Base-by-base conservation (phyloP, 768 basidiomycete species). In the Trametes meyenii region DNA sequence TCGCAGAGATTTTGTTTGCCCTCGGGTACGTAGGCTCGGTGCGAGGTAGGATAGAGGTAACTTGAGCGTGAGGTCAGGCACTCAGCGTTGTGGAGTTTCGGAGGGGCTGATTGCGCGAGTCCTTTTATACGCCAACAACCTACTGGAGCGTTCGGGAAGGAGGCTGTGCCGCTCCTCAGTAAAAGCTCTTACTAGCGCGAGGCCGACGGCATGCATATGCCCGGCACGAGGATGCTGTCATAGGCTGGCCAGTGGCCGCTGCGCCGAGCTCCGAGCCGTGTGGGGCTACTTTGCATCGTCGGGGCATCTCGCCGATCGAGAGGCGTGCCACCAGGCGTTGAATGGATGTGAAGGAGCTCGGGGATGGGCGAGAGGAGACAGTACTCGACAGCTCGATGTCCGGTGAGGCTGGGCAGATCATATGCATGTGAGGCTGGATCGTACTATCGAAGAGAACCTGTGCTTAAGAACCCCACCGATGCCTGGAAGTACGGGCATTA, bases 181-280 rank as follows among this genome's bases (percentile, higher is more conserved):
- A 35, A 11, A 38, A 51, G 16, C 35, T 6, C 35, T 19, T 12
- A 50, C 45, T 35, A 19, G 19, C 21, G 29, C 26, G 40, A 38
- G 48, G 57, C 49, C 57, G 57, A 50, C 57, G 57, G 48, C 57
- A 58, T 49, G 57, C 39, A 43, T 10, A 17, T 43, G n/a, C 16
- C 29, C 57, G 57, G 24, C 57, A 58, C 57, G 57, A 58, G 57
- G 56, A 58, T 42, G 56, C 39, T 38, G 57, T 48, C 46, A 48
- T 50, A 40, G 48, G 40, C 23, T 48, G 23, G 26, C n/a, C n/a
- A n/a, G n/a, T n/a, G n/a, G n/a, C 24, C 36, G 40, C 39, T 23
- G 53, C 53, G 10, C 16, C 17, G 17, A 3, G 38, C 40, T n/a
- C 38, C 56, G 36, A 42, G 46, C 35, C 17, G 36, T 48, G 36